A percentile compares a stretch with the other conserved stretches of the same genome.
Conservation (phyloP, 2,329 filamentous ascomycete genomes). For the Apiospora koreana region DNA sequence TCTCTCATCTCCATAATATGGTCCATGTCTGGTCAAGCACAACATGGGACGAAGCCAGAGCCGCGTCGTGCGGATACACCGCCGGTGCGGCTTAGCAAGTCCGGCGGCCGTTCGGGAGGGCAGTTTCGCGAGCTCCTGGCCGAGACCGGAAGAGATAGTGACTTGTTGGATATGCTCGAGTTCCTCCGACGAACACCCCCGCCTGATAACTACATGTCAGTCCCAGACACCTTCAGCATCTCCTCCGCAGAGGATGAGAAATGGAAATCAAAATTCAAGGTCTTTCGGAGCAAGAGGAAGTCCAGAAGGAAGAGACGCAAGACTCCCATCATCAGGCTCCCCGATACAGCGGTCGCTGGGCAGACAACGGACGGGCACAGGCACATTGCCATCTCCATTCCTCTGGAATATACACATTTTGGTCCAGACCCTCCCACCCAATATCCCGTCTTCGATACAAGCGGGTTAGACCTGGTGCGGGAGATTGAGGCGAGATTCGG, state of each 20-base stretch:
- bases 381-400: conserved; percentile 64
- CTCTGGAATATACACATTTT: conserved; percentile 49
- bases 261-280: conserved; percentile 17
- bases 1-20: conserved; percentile 12
- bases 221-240: conserved; percentile 32
- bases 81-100: conserved; percentile 10
- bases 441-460: conserved; percentile 22
- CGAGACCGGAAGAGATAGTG: background rate
- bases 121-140: background rate
- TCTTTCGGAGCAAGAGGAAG: background rate
- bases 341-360: conserved; percentile 57
- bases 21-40: conserved; percentile 12
- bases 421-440: conserved; percentile 27
- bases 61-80: conserved; percentile 9
- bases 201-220: conserved; percentile 51
- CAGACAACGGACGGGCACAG: conserved; percentile 54
- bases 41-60: conserved; percentile 10
- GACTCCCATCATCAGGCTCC: conserved; percentile 41
- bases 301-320: conserved; percentile 21
- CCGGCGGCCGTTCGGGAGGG: background rate
- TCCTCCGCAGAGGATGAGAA: conserved; percentile 20
- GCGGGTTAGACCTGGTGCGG: conserved; percentile 20
- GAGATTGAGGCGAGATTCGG: conserved; percentile 21
- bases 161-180: conserved; percentile 37
- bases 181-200: conserved; percentile 53